phyloP scores from a whole-genome alignment of 352 stramenopile genomes.

The Phytophthora constricta region DNA sequence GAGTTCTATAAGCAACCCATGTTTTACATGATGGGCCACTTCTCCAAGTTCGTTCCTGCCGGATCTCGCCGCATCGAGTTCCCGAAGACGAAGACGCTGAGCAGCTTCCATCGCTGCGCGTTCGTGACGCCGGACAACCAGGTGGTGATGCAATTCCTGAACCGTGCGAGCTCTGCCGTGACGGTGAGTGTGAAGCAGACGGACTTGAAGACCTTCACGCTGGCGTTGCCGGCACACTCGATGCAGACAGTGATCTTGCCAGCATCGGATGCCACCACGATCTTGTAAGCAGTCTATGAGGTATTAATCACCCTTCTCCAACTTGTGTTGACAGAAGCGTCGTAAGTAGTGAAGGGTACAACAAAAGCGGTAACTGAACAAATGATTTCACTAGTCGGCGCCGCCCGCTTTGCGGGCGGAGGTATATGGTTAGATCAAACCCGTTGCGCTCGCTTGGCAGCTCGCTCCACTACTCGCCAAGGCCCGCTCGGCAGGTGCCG shows the following conservation, averaged over 20 bases:
- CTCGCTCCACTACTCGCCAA: too few relatives aligned
- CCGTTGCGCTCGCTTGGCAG: too few relatives aligned
- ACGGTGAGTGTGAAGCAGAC: slow-evolving; percentile 17
- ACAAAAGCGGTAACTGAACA: too few relatives aligned
- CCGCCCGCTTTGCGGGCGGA: too few relatives aligned
- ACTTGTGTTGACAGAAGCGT: too few relatives aligned
- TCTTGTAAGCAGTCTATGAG: slow-evolving; percentile 27
- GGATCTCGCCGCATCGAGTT: slow-evolving; percentile 43
- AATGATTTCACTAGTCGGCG: too few relatives aligned
- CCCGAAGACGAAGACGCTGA: slow-evolving; percentile 22
- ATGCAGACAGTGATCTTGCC: slow-evolving; percentile 10
- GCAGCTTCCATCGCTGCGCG: slow-evolving; percentile 35
- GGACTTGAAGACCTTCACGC: not conserved
- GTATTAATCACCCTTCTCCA: not conserved
- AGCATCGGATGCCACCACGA: slow-evolving; percentile 3
- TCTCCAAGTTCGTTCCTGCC: slow-evolving; percentile 61
- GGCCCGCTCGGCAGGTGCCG: too few relatives aligned
- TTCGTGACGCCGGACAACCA: slow-evolving; percentile 44
- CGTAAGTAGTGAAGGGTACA: too few relatives aligned
- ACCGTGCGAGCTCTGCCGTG: slow-evolving; percentile 37
- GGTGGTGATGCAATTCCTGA: slow-evolving; percentile 37
- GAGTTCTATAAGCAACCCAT: slow-evolving; percentile 80
- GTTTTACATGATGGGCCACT: slow-evolving; percentile 75
- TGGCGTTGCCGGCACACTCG: not conserved
- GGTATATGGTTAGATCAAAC: too few relatives aligned